Conservation (phyloP, 2,329 filamentous ascomycete genomes). For the Phoma sp. region DNA sequence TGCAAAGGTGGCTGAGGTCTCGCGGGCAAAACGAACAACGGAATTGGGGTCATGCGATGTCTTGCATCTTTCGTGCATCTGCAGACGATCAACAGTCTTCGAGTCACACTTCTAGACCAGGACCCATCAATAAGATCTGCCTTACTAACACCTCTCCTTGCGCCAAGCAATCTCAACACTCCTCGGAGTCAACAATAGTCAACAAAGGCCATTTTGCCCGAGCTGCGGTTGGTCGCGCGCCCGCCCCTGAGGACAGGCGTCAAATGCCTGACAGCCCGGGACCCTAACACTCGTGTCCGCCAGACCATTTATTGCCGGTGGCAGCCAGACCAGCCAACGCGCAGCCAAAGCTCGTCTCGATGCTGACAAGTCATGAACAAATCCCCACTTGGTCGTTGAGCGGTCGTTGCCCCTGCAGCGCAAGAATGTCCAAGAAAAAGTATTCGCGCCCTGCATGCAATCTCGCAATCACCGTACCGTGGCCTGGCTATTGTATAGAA, state of each 20-base stretch:
- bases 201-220: conserved; percentile 2
- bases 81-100: conserved; percentile 5
- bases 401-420: conserved; percentile 15
- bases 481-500: conserved; percentile 6
- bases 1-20: conserved; percentile 7
- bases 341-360: conserved; percentile 1
- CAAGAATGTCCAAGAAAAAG: background rate
- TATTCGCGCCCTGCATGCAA: conserved; percentile 11
- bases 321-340: background rate
- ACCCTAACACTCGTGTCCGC: conserved; percentile 13
- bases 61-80: conserved; percentile 13
- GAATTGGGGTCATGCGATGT: conserved; percentile 18
- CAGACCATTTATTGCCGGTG: background rate
- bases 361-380: conserved; percentile 2
- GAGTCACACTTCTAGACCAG: conserved; percentile 1
- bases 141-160: background rate
- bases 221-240: background rate
- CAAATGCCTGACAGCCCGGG: conserved; percentile 6
- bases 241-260: background rate
- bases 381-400: conserved; percentile 6
- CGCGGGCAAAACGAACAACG: conserved; percentile 7
- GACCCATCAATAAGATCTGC: conserved; percentile 6
- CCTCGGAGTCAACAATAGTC: conserved; percentile 5
- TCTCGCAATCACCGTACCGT: background rate
- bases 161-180: conserved; percentile 3